Base-by-base conservation (phyloP, 331 rosid genomes). In the Cydonia oblonga region DNA sequence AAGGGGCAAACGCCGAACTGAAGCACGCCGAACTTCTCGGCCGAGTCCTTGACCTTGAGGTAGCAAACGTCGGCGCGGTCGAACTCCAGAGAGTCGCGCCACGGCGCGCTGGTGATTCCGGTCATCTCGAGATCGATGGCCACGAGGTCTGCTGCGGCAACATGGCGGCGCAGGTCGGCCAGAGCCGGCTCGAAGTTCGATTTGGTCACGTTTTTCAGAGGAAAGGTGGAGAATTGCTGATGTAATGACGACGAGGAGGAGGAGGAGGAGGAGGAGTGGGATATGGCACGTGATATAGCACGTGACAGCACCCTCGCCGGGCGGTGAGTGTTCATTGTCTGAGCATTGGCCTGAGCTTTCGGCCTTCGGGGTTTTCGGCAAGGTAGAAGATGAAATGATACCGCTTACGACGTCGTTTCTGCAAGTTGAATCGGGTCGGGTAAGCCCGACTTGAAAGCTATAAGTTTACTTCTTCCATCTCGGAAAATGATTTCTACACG, bases 81-180 rank as follows among this genome's bases (percentile, higher is more conserved):
- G 76, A 89, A 91, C 73, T 81, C 89, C 26, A 89, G 51, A 8
- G 89, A 86, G 23, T 95, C 97, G 5, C 97, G 92, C 98, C 98
- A 91, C 0, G 98, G 98, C 23, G 98, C 90, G 49, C 92, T 95
- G 64, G 98, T 88, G 42, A 95, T 46, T 16, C 98, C 98, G 19
- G 87, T 91, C 97, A 95, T 95, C 73, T 95, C 98, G 6, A 95
- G 96, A 86, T 95, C 98, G 42, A 95, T 83, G 76, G 98, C 91
- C 7, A 95, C 96, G 78, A 91, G 91, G 66, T 95, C 91, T n/a
- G 93, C 87, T 49, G 90, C 78, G 24, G 89, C 85, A 30, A 95
- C 89, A 58, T 81, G 89, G 81, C 51, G 79, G 19, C 90, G 89
- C 57, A 95, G 96, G 70, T 89, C 96, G 20, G 82, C 76, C 4